Base-by-base conservation (phyloP, 179 eudicot species). In the Patellifolia procumbens region DNA sequence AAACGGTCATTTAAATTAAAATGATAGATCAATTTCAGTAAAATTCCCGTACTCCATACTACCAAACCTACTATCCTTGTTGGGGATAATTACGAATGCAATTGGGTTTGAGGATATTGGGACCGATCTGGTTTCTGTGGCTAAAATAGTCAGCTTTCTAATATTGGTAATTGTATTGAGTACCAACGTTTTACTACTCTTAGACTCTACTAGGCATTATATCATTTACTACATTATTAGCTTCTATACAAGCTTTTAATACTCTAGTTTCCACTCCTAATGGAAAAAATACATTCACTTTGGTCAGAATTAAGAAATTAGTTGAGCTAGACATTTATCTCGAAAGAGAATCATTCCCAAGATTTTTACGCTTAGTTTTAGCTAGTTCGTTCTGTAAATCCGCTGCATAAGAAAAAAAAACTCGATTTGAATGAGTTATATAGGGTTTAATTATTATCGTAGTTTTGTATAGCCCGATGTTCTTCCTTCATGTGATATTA, bases 81-180 rank as follows among this genome's bases (percentile, higher is more conserved):
- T 62, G 59, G 45, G 79, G n/a, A 74, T 69, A 64, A 51, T 52
- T 55, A 74, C 81, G 53, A 53, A 4, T 39, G 51, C n/a, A n/a
- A 32, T 62, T 66, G 34, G 19, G 28, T 58, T 76, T 70, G 24
- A 32, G 64, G 31, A 12, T 12, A 29, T 53, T 71, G 74, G 77
- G 81, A 68, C 84, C 75, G 58, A 78, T 78, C 76, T 78, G 72
- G 81, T 70, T 58, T 75, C 68, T 74, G 70, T 55, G 79, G 76
- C 53, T 74, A 55, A 67, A 13, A 74, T 81, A 17, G 28, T 74
- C 24, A 82, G 43, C 3, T 78, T 52, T 17, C 82, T 53, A 52
- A 43, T 68, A 45, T 64, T 82, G 64, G 82, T 72, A 75, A 75
- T n/a, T 74, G 42, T 45, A 67, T 70, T 75, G 42, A 70, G 62